A percentile compares a stretch with the other conserved stretches of the same genome.
phyloP scores from a whole-genome alignment of 208 protist species.

The Trypanosoma boissoni region DNA sequence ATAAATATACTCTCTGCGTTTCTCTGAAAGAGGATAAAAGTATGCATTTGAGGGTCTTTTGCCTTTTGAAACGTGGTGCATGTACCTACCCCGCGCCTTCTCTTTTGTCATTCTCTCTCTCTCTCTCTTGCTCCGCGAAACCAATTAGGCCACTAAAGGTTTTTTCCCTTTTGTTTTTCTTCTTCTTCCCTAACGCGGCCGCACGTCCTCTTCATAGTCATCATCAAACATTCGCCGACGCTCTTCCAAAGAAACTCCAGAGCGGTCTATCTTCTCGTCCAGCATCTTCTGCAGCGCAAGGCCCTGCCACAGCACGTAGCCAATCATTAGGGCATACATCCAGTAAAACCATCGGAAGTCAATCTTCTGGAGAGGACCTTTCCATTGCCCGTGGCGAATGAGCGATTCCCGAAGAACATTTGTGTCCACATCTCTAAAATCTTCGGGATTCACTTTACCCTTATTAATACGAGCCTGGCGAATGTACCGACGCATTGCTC shows the following conservation, averaged over 20 bases:
- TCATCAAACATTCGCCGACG: conserved; percentile 73
- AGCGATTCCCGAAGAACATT: conserved; percentile 76
- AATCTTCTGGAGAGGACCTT: conserved; percentile 78
- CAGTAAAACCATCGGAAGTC: conserved; percentile 84
- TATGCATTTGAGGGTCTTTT: too few species aligned
- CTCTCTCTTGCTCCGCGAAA: background rate
- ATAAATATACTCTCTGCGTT: background rate
- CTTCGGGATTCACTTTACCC: conserved; percentile 78
- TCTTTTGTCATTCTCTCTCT: conserved; percentile 8
- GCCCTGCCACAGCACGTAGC: conserved; percentile 68
- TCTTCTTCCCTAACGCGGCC: conserved; percentile 36
- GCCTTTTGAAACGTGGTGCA: too few species aligned
- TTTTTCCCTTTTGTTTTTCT: background rate
- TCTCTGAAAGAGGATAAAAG: background rate
- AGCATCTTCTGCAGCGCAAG: conserved; percentile 51
- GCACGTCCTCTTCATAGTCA: conserved; percentile 82
- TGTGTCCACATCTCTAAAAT: conserved; percentile 79
- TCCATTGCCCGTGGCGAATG: conserved; percentile 64
- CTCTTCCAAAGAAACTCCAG: conserved; percentile 51
- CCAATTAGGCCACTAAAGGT: background rate
- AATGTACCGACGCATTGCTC: conserved; percentile 75
- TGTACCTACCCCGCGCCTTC: background rate
- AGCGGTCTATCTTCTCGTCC: conserved; percentile 58
- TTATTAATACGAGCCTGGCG: conserved; percentile 75
- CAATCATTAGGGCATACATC: conserved; percentile 85